Conservation (phyloP, 805 yeast species). For the Cyberlindnera bimundalis region DNA sequence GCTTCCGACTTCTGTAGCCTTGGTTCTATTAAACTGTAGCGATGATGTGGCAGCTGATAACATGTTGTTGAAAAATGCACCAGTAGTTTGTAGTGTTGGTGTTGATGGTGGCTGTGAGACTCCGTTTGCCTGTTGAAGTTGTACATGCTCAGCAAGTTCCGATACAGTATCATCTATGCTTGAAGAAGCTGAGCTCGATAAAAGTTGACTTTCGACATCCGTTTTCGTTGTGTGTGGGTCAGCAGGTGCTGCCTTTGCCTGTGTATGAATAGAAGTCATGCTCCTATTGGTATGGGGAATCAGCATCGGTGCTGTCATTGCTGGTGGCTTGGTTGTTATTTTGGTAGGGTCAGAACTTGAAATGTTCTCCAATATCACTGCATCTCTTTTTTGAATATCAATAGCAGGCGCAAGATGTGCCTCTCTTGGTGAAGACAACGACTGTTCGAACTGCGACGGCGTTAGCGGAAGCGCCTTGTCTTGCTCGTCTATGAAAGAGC, state of each 20-base stretch:
- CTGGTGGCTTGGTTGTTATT: neutral
- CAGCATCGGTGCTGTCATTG: slow-evolving; percentile 3
- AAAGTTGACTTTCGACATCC: slow-evolving; percentile 38
- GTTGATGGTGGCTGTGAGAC: slow-evolving; percentile 18
- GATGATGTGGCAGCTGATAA: slow-evolving; percentile 16
- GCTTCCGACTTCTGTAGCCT: slow-evolving; percentile 1
- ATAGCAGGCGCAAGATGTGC: neutral
- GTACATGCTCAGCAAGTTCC: slow-evolving; percentile 12
- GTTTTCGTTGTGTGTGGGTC: slow-evolving; percentile 49
- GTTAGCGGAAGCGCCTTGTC: neutral
- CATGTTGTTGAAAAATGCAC: slow-evolving; percentile 21
- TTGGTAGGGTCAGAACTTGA: too few species aligned
- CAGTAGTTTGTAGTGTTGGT: slow-evolving; percentile 16
- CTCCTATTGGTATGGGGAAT: slow-evolving; percentile 10
- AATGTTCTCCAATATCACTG: neutral
- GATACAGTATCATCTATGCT: slow-evolving; percentile 18
- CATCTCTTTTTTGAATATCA: neutral
- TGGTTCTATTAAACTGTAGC: slow-evolving; percentile 12
- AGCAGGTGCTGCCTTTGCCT: slow-evolving; percentile 44
- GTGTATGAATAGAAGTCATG: slow-evolving; percentile 3
- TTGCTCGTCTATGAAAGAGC: neutral
- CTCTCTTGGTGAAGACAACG: neutral
- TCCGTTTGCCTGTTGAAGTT: neutral
- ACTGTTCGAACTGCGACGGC: neutral
- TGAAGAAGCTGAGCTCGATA: slow-evolving; percentile 20